phyloP scores from a whole-genome alignment of 257 asterid genomes.

The Salvia hispanica region DNA sequence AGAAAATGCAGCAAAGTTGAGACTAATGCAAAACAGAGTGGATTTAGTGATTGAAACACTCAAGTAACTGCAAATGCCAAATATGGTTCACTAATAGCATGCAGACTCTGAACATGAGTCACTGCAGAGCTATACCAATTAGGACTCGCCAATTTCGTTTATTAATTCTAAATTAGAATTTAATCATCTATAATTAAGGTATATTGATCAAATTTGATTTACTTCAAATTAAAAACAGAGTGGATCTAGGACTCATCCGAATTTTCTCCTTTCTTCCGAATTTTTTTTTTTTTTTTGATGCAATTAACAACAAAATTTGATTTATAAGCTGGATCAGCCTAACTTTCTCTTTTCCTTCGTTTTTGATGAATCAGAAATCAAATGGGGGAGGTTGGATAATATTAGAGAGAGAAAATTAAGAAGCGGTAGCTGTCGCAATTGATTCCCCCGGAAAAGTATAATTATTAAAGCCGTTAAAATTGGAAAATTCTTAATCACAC shows the following conservation, averaged over 20 bases:
- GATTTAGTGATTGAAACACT: not conserved
- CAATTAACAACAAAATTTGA: no score
- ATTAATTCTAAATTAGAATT: no score
- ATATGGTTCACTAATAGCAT: not conserved
- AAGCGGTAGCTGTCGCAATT: not conserved
- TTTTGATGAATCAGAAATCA: not conserved
- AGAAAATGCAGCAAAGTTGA: not conserved
- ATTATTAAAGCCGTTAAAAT: not conserved
- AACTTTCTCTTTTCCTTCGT: not conserved
- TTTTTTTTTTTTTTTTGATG: no score
- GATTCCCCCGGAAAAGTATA: not conserved
- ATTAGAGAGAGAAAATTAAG: not conserved
- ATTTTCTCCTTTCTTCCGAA: no score
- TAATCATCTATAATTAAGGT: no score
- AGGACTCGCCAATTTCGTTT: no score
- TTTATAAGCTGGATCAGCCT: no score
- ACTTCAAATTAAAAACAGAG: no score
- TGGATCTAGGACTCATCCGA: no score
- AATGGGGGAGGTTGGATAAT: not conserved
- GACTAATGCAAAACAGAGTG: conserved; percentile 10
- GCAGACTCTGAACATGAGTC: not conserved
- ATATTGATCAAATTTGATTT: no score
- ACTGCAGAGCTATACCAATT: not conserved
- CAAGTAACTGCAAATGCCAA: not conserved
- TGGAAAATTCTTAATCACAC: not conserved